A percentile compares a stretch with the other conserved stretches of the same genome.
phyloP scores from a whole-genome alignment of 148 eudicot genomes.

The Persicaria maculosa region DNA sequence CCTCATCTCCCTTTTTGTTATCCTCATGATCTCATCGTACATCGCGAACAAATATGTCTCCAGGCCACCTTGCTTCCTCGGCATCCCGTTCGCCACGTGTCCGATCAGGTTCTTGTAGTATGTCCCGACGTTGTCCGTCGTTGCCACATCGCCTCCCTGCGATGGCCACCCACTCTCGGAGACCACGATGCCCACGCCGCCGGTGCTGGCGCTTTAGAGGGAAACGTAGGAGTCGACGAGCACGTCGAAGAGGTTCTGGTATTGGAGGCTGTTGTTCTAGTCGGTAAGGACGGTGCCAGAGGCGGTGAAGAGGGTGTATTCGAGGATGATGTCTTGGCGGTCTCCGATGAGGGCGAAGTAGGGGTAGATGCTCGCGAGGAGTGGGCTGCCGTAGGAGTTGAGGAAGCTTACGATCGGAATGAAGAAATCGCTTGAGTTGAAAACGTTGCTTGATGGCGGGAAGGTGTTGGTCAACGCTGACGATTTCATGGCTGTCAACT shows the following conservation, averaged over 20 bases:
- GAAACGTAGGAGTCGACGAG: conserved; percentile 39
- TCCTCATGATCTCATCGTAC: conserved; percentile 47
- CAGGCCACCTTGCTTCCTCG: conserved; percentile 23
- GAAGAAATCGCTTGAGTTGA: conserved; percentile 18
- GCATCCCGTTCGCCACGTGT: conserved; percentile 36
- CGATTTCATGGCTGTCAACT: conserved; percentile 25
- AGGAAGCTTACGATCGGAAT: conserved; percentile 37
- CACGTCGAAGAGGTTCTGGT: conserved; percentile 43
- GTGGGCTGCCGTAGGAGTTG: conserved; percentile 22
- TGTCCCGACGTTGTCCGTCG: conserved; percentile 22
- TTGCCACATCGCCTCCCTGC: conserved; percentile 16
- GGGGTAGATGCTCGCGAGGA: conserved; percentile 39
- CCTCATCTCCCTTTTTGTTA: conserved; percentile 16
- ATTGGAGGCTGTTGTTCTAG: conserved; percentile 18
- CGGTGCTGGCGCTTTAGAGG: conserved; percentile 25
- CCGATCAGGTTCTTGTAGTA: conserved; percentile 29
- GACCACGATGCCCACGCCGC: conserved; percentile 27
- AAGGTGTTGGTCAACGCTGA: conserved; percentile 19
- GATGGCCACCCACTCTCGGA: conserved; percentile 42
- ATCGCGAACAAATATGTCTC: conserved; percentile 39
- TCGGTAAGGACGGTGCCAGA: conserved; percentile 28
- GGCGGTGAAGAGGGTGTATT: conserved; percentile 39
- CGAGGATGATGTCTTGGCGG: conserved; percentile 10
- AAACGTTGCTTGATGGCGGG: conserved; percentile 38
- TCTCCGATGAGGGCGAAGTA: conserved; percentile 25